Evolutionary conservation across 805 yeast species (phyloP).

Genomic region (Yarrowia sp.): DNA sequence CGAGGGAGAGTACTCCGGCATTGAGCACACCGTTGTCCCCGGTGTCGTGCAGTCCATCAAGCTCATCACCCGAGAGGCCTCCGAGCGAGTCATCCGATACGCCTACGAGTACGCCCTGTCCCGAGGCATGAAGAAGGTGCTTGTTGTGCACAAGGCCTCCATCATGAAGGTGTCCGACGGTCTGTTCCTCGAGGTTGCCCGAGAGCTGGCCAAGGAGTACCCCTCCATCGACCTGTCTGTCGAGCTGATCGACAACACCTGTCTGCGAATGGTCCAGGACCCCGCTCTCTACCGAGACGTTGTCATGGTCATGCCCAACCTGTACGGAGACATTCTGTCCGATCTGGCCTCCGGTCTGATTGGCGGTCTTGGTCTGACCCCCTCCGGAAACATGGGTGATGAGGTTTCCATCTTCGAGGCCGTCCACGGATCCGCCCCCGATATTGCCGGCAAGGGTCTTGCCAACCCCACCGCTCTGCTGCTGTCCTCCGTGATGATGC

Average conservation of each 20-base stretch:
- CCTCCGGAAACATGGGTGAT: constrained; percentile 99
- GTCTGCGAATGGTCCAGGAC: constrained; percentile 85
- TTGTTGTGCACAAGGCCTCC: constrained; percentile 97
- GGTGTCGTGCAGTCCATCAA: constrained; percentile 99
- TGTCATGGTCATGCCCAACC: constrained; percentile 98
- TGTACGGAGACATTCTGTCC: constrained; percentile 98
- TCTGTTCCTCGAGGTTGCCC: constrained; percentile 89
- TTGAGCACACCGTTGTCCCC: constrained; percentile 96
- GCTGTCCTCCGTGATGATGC: constrained; percentile 97
- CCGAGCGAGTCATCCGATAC: constrained; percentile 94
- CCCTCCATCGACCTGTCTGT: constrained; percentile 84
- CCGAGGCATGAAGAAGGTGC: constrained; percentile 83
- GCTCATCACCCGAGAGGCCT: constrained; percentile 94
- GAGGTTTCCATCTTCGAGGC: constrained; percentile 98
- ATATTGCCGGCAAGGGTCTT: constrained; percentile 97
- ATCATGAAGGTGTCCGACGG: constrained; percentile 99
- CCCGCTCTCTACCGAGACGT: constrained; percentile 86
- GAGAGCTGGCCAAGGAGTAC: constrained; percentile 87
- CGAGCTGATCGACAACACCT: constrained; percentile 95
- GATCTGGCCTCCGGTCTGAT: constrained; percentile 97
- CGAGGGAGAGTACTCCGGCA: constrained; percentile 99
- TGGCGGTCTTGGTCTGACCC: constrained; percentile 98
- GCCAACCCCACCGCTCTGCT: constrained; percentile 99
- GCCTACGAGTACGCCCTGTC: constrained; percentile 96
- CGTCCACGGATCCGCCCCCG: constrained; percentile 99